Conservation (phyloP, 2,329 filamentous ascomycete genomes). For the Diplodia sapinea region DNA sequence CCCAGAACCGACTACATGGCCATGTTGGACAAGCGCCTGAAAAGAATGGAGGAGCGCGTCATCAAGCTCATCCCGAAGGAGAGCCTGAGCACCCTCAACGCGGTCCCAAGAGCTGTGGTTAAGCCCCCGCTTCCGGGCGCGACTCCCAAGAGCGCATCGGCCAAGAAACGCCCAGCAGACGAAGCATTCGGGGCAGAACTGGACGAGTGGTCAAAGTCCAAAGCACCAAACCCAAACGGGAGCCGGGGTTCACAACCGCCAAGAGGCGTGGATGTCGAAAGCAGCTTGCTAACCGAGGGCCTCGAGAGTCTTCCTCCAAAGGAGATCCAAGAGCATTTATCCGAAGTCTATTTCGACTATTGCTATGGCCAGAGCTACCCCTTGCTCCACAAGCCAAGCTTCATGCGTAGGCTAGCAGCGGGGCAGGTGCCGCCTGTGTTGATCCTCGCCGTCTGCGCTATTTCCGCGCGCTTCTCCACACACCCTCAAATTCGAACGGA, state of each 20-base stretch:
- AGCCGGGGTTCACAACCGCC: conserved; percentile 51
- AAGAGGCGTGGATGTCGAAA: conserved; percentile 70
- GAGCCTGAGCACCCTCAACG: conserved; percentile 70
- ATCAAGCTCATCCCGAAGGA: conserved; percentile 93
- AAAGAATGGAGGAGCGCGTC: conserved; percentile 96
- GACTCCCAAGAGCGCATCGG: conserved; percentile 59
- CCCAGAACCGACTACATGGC: conserved; percentile 98
- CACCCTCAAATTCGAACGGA: conserved; percentile 79
- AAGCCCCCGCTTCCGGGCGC: conserved; percentile 73
- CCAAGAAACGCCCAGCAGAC: conserved; percentile 82
- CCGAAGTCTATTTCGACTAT: conserved; percentile 94
- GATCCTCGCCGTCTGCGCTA: conserved; percentile 89
- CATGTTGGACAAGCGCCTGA: conserved; percentile 94
- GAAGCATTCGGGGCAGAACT: conserved; percentile 86
- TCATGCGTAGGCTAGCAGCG: conserved; percentile 84
- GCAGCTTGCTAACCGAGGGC: conserved; percentile 79
- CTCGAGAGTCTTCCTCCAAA: conserved; percentile 79
- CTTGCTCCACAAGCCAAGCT: conserved; percentile 93
- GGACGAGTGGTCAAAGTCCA: conserved; percentile 76
- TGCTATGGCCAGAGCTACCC: conserved; percentile 96
- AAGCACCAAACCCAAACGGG: conserved; percentile 55
- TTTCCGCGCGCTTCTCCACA: conserved; percentile 92
- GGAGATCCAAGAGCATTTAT: conserved; percentile 90
- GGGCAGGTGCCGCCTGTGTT: conserved; percentile 86
- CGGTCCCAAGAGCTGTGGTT: conserved; percentile 79